Evolutionary conservation across 129 eudicot genomes (phyloP), one percentile per base, ranked within the genome.

Genomic region (Smallanthus sonchifolius): DNA sequence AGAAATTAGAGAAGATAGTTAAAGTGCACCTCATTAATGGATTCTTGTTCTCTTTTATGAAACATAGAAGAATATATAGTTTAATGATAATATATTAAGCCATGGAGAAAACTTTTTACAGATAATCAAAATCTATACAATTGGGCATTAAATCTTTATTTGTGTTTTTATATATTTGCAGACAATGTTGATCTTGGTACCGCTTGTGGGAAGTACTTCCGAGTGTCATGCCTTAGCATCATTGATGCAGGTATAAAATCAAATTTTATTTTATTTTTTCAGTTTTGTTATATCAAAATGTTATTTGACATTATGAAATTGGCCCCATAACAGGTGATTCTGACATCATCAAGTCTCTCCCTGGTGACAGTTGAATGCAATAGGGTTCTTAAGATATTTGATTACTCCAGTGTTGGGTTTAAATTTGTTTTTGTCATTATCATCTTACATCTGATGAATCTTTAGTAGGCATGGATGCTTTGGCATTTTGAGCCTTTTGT

Each of bases 261-360:
- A 6, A 7, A 6, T n/a, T n/a, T n/a, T n/a, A n/a, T n/a, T n/a
- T n/a, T n/a, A n/a, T n/a, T n/a, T n/a, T n/a, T n/a, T n/a, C n/a
- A n/a, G n/a, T n/a, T n/a, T n/a, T n/a, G n/a, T n/a, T n/a, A n/a
- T 19, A 19, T 8, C 2, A 56, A 56, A 13, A 24, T 20, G 63
- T 3, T 2, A 7, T 56, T 56, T 56, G 63, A 56, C 35, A 56
- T 24, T 24, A 9, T 55, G 5, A 20, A 20, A 20, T 8, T 56
- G 63, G 10, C 11, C 9, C 14, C 15, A 56, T 56, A 2, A 56
- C 77, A 82, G 90, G 90, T 86, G 90, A 86, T 73, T 86, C 90
- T 43, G 90, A 86, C 55, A 86, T 86, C 81, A 86, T 86, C 76
- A 86, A 86, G 77, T 60, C 83, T 34, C 79, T 86, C 61, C 85